Conservation (phyloP, 768 basidiomycete species). For the Suillus clintonianus region DNA sequence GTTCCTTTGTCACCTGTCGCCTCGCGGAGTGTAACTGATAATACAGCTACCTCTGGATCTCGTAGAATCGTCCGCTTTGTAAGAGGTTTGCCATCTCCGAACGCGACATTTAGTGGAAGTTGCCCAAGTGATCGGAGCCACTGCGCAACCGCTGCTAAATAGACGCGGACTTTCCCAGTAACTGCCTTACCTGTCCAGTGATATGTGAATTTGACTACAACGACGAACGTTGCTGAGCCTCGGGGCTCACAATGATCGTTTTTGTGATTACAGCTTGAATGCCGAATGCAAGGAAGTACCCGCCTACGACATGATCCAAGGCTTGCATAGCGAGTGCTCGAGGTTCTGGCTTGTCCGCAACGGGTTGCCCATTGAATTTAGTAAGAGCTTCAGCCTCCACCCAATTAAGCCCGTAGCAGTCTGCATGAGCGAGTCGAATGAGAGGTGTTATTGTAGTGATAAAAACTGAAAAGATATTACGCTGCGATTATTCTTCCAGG, state of each 20-base stretch:
- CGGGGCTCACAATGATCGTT: conserved; percentile 45
- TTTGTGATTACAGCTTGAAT: conserved; percentile 56
- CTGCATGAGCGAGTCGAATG: conserved; percentile 70
- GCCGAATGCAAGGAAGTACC: conserved; percentile 60
- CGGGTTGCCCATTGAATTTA: conserved; percentile 21
- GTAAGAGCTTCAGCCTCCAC: conserved; percentile 55
- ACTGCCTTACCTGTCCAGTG: conserved; percentile 51
- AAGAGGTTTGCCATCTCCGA: conserved; percentile 41
- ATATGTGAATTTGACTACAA: background rate
- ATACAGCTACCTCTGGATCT: conserved; percentile 38
- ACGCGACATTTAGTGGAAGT: conserved; percentile 40
- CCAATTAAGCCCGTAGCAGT: conserved; percentile 59
- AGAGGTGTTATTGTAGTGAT: conserved; percentile 4
- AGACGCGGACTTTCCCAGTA: conserved; percentile 63
- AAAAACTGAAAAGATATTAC: conserved; percentile 30
- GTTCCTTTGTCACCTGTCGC: conserved; percentile 12
- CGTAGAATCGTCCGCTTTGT: conserved; percentile 36
- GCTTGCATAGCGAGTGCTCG: conserved; percentile 57
- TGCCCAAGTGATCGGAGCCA: conserved; percentile 60
- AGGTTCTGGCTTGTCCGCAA: conserved; percentile 10
- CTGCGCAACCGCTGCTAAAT: conserved; percentile 54
- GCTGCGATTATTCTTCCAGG: conserved; percentile 54
- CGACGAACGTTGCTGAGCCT: background rate
- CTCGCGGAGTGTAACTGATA: conserved; percentile 34
- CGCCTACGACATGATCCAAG: conserved; percentile 55